phyloP scores from a whole-genome alignment of 2,329 filamentous ascomycete genomes.

The Fusarium goolgardi region DNA sequence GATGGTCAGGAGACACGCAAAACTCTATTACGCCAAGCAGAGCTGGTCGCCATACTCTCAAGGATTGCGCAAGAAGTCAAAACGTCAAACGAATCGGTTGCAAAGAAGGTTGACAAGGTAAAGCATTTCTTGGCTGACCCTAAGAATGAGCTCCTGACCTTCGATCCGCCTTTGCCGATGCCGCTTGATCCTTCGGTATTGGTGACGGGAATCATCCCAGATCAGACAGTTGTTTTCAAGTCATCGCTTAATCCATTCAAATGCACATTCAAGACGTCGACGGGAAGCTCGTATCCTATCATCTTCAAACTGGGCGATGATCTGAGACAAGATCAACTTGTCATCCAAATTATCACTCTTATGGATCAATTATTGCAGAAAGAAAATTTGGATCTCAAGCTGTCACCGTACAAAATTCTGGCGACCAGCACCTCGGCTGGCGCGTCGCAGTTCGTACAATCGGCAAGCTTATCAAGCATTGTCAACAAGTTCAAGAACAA shows the following conservation, averaged over 20 bases:
- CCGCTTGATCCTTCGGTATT: slow-evolving; percentile 87
- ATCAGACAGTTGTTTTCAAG: slow-evolving; percentile 93
- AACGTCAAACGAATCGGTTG: slow-evolving; percentile 79
- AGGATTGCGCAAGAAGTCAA: slow-evolving; percentile 92
- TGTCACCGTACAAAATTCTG: slow-evolving; percentile 95
- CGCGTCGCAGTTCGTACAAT: slow-evolving; percentile 92
- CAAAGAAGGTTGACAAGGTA: slow-evolving; percentile 83
- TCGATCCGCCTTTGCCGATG: slow-evolving; percentile 88
- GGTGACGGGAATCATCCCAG: slow-evolving; percentile 82
- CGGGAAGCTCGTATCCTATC: slow-evolving; percentile 84
- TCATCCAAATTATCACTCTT: slow-evolving; percentile 95
- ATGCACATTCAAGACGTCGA: slow-evolving; percentile 85
- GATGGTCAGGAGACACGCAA: slow-evolving; percentile 79
- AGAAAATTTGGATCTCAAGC: slow-evolving; percentile 93
- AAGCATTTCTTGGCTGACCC: slow-evolving; percentile 88
- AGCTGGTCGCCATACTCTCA: slow-evolving; percentile 86
- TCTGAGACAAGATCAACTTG: slow-evolving; percentile 93
- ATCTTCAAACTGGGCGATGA: slow-evolving; percentile 99
- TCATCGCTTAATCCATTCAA: slow-evolving; percentile 93
- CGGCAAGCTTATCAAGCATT: slow-evolving; percentile 84
- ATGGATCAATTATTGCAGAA: slow-evolving; percentile 97
- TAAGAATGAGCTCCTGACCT: slow-evolving; percentile 85
- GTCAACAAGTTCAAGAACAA: slow-evolving; percentile 82
- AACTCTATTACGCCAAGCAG: slow-evolving; percentile 84
- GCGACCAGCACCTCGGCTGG: slow-evolving; percentile 91